Evolutionary conservation across 2,329 filamentous ascomycete genomes (phyloP), one percentile per base, ranked within the genome.

Genomic region (Sarocladium strictum): DNA sequence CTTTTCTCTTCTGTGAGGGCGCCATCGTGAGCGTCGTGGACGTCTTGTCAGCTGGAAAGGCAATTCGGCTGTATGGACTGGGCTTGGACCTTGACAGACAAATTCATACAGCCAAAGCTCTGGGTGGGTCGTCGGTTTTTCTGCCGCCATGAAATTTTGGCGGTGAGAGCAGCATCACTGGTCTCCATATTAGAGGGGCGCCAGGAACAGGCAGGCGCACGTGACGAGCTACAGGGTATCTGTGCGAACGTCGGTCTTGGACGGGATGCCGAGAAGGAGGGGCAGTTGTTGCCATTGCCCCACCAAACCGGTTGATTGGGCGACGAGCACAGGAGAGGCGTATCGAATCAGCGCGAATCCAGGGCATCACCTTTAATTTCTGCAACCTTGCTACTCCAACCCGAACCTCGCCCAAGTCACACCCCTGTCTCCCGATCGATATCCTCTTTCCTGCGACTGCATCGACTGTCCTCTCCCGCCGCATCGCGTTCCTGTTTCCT

Each of bases 1-100:
- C 67, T 60, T 79, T 79, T 59, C 78, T 73, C 59, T 80, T 80
- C 23, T 72, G 69, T 41, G 69, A 68, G 55, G 75, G 74, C 45
- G 75, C 72, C 76, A 79, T 79, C 45, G 61, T 70, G 59, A 47
- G 7, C 3, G 43, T 47, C 21, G 43, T 27, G 9, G 11, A 5
- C 4, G n/a, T 27, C 10, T n/a, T n/a, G n/a, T n/a, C n/a, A n/a
- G n/a, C n/a, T 14, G 4, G 7, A 27, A 11, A 14, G 21, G 5
- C n/a, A n/a, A n/a, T n/a, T n/a, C n/a, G n/a, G 27, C 26, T 37
- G 38, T 24, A 33, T 38, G 6, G 23, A 23, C 33, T n/a, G 17
- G 52, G 19, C 37, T 49, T 52, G 7, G 37, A 52, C 15, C 21
- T 14, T 14, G 4, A 17, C n/a, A 11, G 21, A n/a, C 29, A 55